Percentiles rank a stretch among this genome's conserved stretches.
phyloP scores from a whole-genome alignment of 805 yeast genomes.

The Wickerhamiella hasegawae region DNA sequence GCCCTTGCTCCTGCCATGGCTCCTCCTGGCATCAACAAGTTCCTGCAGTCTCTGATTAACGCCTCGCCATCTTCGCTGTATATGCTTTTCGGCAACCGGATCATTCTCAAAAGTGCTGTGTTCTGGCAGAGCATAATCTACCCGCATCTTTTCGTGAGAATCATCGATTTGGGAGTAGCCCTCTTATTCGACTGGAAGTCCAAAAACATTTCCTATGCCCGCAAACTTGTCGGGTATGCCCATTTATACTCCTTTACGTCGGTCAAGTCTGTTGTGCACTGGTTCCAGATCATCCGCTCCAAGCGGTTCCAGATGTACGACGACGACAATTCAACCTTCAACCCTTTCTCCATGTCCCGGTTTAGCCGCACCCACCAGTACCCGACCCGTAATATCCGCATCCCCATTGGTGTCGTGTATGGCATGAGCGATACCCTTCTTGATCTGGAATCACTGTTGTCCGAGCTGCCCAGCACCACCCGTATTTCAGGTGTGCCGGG shows the following conservation, averaged over 20 bases:
- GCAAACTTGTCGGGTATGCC: conserved; percentile 65
- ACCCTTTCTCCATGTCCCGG: conserved; percentile 15
- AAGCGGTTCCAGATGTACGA: conserved; percentile 78
- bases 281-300: conserved; percentile 79
- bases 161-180: conserved; percentile 56
- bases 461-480: conserved; percentile 41
- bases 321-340: conserved; percentile 28
- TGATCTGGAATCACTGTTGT: conserved; percentile 62
- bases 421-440: conserved; percentile 73
- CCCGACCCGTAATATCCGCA: conserved; percentile 49
- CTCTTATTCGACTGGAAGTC: conserved; percentile 71
- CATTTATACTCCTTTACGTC: conserved; percentile 85
- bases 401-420: conserved; percentile 66
- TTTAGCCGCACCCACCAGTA: conserved; percentile 37
- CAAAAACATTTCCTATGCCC: conserved; percentile 48
- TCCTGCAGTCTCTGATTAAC: conserved; percentile 59
- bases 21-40: conserved; percentile 63
- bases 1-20: conserved; percentile 93
- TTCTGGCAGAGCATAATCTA: conserved; percentile 69
- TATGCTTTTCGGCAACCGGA: conserved; percentile 54
- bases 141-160: conserved; percentile 54
- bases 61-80: conserved; percentile 62
- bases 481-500: conserved; percentile 34
- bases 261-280: conserved; percentile 86
- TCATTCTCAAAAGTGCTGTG: conserved; percentile 57